Base-by-base conservation (phyloP, 805 yeast genomes). In the Martiniozyma abietophila region DNA sequence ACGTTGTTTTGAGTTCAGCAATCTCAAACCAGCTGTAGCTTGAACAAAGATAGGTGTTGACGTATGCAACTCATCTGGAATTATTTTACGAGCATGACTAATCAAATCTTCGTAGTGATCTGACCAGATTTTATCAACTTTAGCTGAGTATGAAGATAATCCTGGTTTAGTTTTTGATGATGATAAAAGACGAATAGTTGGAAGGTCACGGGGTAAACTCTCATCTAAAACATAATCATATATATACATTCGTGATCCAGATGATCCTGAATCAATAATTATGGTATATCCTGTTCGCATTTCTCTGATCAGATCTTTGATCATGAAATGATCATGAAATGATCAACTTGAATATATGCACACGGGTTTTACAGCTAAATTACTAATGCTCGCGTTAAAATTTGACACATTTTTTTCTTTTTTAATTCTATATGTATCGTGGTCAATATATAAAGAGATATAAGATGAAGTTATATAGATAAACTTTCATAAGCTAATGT, bases 11-110 rank as follows among this genome's bases (percentile, higher is more conserved):
- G 64, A 62, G 0, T 80, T 73, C 29, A 89, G 52, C 27, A 92
- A 59, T 42, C 98, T 69, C 95, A 92, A 85, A 2, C 98, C 98
- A 5, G 98, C 98, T 0, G 98, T 92, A 3, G 97, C 94, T 45
- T 83, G 73, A n/a, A 92, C 72, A 46, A 76, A 92, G 1, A 92
- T 69, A 0, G 98, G 97, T 0, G 97, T 89, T 4, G 71, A 70
- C 1, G 54, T 41, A 44, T 75, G 72, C 35, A 70, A 64, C 0
- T 67, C 67, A 20, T 51, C 48, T 0, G 97, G 97, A 6, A 92
- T 74, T 16, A 80, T 69, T 4, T 58, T 54, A 45, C 74, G 70
- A 0, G 96, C 96, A 53, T 75, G 74, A 29, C 71, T 62, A 12
- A 88, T 62, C 31, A 92, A 59, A 4, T 70, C 67, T 40, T 69